phyloP scores from a whole-genome alignment of 2,329 filamentous ascomycete genomes.

The Cladosporium sp. region DNA sequence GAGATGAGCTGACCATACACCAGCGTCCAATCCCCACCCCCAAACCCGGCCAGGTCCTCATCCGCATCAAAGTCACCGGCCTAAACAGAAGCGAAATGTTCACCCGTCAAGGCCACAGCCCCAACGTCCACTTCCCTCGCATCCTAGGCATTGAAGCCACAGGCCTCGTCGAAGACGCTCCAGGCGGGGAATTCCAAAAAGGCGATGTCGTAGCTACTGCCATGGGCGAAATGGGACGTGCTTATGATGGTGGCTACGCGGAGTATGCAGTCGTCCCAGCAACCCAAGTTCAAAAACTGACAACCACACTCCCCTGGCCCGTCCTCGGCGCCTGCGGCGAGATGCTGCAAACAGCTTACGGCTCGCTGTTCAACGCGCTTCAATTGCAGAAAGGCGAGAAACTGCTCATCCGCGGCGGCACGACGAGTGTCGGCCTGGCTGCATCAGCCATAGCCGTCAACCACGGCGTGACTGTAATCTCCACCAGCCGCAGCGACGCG shows the following conservation, averaged over 20 bases:
- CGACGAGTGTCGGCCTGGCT: constrained; percentile 52
- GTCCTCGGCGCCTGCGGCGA: constrained; percentile 52
- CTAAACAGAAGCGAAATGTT: constrained; percentile 52
- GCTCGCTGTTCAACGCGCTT: constrained; percentile 45
- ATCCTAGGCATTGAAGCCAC: constrained; percentile 53
- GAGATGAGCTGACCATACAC: constrained; percentile 37
- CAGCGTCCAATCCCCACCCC: constrained; percentile 44
- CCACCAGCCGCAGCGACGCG: constrained; percentile 44
- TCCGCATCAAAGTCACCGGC: constrained; percentile 49
- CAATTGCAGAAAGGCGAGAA: constrained; percentile 44
- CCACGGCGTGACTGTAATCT: constrained; percentile 44
- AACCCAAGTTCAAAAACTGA: constrained; percentile 44
- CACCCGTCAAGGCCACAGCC: constrained; percentile 50
- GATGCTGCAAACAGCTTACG: constrained; percentile 56
- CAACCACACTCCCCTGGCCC: constrained; percentile 44
- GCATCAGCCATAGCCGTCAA: constrained; percentile 50
- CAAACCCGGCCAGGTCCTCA: constrained; percentile 43
- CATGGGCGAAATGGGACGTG: constrained; percentile 52
- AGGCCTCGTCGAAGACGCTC: constrained; percentile 45
- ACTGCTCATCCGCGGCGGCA: constrained; percentile 53
- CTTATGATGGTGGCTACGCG: constrained; percentile 52
- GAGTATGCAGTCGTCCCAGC: constrained; percentile 52
- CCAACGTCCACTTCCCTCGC: constrained; percentile 45
- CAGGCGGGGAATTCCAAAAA: constrained; percentile 40
- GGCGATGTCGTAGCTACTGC: constrained; percentile 50